A percentile compares a stretch with the other conserved stretches of the same genome.
phyloP scores from a whole-genome alignment of 2,329 filamentous ascomycete species.

The Calonectria hawksworthii region DNA sequence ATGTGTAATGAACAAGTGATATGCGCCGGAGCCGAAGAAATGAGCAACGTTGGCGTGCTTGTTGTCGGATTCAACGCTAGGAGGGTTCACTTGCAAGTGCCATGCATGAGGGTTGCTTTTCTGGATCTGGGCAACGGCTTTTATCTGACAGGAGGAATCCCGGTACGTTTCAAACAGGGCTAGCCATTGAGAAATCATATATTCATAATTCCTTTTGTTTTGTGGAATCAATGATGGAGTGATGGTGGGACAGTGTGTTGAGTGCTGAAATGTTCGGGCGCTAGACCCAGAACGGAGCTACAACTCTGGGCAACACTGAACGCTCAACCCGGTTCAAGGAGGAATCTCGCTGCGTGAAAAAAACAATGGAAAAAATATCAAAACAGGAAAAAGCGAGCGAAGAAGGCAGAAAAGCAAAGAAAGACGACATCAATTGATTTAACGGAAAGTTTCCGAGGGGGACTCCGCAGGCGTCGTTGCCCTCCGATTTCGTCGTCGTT shows the following conservation, averaged over 20 bases:
- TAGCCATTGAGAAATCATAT: neutral
- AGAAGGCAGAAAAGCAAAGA: neutral
- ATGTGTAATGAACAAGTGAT: neutral
- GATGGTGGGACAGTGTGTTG: neutral
- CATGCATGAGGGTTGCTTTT: neutral
- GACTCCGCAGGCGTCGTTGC: neutral
- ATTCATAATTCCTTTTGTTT: neutral
- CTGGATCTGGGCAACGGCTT: neutral
- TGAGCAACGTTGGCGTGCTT: neutral
- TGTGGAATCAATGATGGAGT: neutral
- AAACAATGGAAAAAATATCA: neutral
- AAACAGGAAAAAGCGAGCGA: neutral
- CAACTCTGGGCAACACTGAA: neutral
- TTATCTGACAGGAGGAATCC: neutral
- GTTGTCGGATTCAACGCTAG: neutral
- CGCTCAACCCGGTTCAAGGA: neutral
- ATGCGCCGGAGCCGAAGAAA: neutral
- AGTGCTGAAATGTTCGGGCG: neutral
- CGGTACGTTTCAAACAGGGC: neutral
- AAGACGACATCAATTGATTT: neutral
- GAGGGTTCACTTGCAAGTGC: neutral
- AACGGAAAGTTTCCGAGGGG: neutral
- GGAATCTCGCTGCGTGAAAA: neutral
- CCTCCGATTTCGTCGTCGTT: neutral
- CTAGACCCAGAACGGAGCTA: neutral